Evolutionary conservation across 345 rosid genomes (phyloP), one percentile per base, ranked within the genome.

Genomic region (Acer yangbiense): DNA sequence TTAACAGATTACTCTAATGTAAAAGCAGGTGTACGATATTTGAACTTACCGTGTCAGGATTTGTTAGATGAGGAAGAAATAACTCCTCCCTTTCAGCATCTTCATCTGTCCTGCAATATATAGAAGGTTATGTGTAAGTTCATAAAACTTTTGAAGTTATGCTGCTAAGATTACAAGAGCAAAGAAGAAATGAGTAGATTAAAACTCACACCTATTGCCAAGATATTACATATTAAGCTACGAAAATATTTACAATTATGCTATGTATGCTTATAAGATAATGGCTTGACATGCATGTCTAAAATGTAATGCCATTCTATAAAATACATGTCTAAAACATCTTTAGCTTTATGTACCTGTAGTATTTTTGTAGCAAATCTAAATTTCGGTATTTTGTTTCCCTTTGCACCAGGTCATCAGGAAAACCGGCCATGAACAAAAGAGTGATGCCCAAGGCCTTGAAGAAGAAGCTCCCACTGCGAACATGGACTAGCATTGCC

Each of bases 381-480:
- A 89, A 54, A 80, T 77, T 89, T 65, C 77, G 66, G 62, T 86
- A 80, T 72, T 86, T 89, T 58, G 93, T 89, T 84, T 89, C 93
- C 71, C 79, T 79, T 70, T 78, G 91, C 69, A 89, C 84, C 39
- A 82, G 3, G 61, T 86, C 82, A 79, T 82, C 87, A 70, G 93
- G 87, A 72, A 86, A 82, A 78, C 93, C 91, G 6, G 89, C 93
- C 89, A 89, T 86, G 86, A 87, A 87, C 75, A 89, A 25, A 61
- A 89, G 86, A 21, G 91, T 87, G 77, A 89, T 83, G 74, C 91
- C 91, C 60, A 87, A 77, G 46, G 89, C 88, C 88, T 89, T 87
- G 80, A 89, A 89, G 89, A 89, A 89, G 88, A 87, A 89, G 77
- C 93, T 89, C 44, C 93, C 88, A 18, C 77, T 74, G 17, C 90